Base-by-base conservation (phyloP, 805 yeast species). In the Nakazawaea holstii region DNA sequence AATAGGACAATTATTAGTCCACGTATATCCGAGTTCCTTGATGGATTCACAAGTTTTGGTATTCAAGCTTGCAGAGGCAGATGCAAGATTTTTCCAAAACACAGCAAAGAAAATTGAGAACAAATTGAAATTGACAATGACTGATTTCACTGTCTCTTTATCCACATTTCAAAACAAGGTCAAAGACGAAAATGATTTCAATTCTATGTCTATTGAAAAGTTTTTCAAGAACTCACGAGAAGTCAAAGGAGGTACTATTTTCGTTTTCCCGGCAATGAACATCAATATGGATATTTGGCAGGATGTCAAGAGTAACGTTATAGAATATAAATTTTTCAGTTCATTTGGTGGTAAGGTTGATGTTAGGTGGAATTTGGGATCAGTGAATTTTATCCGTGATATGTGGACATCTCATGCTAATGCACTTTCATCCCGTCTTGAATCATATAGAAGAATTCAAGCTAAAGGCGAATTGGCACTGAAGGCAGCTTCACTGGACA, bases 361-460 rank as follows among this genome's bases (percentile, higher is more conserved):
- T 50, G 82, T 94, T 1, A 77, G 88, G 42, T 94, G 99, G 99
- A 94, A 94, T 60, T 67, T 94, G 28, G 97, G 98, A 0, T 84
- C 96, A 0, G 82, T 94, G 15, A 87, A 86, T 57, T 89, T 89
- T 53, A 88, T 94, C 31, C 73, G 95, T 32, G 96, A 89, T 57
- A 90, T 94, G 96, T 86, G 91, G 83, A 77, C 89, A 11, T 78
- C 90, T 2, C 97, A 94, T 66, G 82, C 81, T 1, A 76, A 80
- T 39, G 85, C 96, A 0, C 68, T 88, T 45, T 72, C 77, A 3
- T 75, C 89, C 4, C 74, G 96, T 51, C 62, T 75, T 35, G 72
- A 75, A 13, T 63, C 69, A 4, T 50, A 65, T 37, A 52, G 67
- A 30, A 59, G 66, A 6, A 56, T 54, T 28, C 58, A 57, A 9